Conservation (phyloP, 371 early-diverging fungal species). For the Phascolomyces articulosus region DNA sequence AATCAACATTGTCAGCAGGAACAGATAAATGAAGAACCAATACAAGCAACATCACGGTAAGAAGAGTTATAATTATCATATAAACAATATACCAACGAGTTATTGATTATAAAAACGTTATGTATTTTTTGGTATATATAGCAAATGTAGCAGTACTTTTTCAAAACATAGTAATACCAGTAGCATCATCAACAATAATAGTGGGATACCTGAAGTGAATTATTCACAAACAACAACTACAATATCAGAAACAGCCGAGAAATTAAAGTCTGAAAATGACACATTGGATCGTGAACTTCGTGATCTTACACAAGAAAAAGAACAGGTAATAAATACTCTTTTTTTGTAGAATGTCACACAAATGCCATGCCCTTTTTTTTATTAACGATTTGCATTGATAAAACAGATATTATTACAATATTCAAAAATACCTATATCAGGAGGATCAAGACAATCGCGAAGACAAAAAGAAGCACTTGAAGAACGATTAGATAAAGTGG, state of each 20-base stretch:
- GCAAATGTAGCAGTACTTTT: background rate
- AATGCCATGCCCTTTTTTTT: too few species aligned
- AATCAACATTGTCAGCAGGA: too few species aligned
- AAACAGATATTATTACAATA: conserved; percentile 53
- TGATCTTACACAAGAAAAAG: conserved; percentile 9
- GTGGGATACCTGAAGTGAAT: background rate
- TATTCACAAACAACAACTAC: background rate
- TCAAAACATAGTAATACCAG: background rate
- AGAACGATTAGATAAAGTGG: conserved; percentile 55
- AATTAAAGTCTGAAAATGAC: background rate
- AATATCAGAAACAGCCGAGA: too few species aligned
- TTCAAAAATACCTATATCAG: conserved; percentile 55
- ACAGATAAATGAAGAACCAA: background rate
- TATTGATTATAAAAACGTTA: too few species aligned
- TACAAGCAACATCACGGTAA: background rate
- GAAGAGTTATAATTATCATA: background rate
- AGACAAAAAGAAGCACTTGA: conserved; percentile 57
- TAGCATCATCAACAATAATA: background rate
- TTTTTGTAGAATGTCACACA: too few species aligned
- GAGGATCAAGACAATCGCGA: conserved; percentile 52
- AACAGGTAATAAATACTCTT: background rate
- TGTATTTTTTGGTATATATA: too few species aligned
- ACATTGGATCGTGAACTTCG: conserved; percentile 5
- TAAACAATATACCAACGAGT: too few species aligned
- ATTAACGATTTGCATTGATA: too few species aligned